phyloP scores from a whole-genome alignment of 1,284 basidiomycete genomes.

The Pseudozyma flocculosa region DNA sequence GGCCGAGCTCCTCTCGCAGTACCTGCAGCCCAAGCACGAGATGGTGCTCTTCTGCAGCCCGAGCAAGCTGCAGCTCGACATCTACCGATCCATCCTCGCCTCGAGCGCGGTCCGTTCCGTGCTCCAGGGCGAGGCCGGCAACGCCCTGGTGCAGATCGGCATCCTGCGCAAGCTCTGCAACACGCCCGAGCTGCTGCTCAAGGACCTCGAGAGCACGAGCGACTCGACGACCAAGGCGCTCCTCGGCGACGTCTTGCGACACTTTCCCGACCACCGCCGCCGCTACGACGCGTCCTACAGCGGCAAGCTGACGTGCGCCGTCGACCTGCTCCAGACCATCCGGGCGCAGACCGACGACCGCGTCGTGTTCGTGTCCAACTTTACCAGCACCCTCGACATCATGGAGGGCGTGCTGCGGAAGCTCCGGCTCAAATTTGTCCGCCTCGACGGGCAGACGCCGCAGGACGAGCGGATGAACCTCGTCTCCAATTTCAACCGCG shows the following conservation, averaged over 20 bases:
- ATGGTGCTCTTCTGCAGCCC: conserved; percentile 96
- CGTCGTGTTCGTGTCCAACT: conserved; percentile 97
- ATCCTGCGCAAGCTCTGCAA: conserved; percentile 97
- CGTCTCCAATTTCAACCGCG: conserved; percentile 96
- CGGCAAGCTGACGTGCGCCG: conserved; percentile 77
- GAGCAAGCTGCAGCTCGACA: conserved; percentile 80
- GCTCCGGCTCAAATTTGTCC: conserved; percentile 82
- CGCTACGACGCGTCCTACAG: conserved; percentile 44
- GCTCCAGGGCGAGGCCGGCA: conserved; percentile 83
- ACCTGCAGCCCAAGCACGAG: conserved; percentile 97
- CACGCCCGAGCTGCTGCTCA: conserved; percentile 86
- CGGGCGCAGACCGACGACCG: conserved; percentile 69
- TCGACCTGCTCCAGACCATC: conserved; percentile 61
- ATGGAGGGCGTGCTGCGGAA: conserved; percentile 55
- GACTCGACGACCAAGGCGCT: conserved; percentile 73
- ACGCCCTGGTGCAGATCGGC: conserved; percentile 94
- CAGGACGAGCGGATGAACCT: conserved; percentile 94
- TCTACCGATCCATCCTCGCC: conserved; percentile 90
- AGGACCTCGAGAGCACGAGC: conserved; percentile 83
- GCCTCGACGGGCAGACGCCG: conserved; percentile 89
- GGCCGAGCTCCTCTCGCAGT: conserved; percentile 95
- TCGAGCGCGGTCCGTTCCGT: conserved; percentile 92
- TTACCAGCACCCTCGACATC: conserved; percentile 93
- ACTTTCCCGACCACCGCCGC: conserved; percentile 62
- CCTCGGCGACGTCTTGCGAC: conserved; percentile 62